Evolutionary conservation across 352 stramenopile species (phyloP), one percentile per base, ranked within the genome.

Genomic region (Globisporangium viniferum): DNA sequence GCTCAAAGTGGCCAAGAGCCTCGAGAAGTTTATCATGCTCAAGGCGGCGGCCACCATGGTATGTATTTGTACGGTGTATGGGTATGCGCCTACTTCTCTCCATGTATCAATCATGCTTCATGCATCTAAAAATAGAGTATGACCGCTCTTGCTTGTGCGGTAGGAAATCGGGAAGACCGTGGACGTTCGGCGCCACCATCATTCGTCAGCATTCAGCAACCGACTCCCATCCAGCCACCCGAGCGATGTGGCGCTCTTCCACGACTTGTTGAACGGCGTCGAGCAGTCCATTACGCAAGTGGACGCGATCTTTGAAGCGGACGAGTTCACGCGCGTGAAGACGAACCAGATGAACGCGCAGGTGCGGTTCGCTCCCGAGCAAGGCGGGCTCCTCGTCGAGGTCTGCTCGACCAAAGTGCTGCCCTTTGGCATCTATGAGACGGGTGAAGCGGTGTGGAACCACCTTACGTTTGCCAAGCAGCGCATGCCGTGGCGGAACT

Each of bases 1-100:
- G 67, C 72, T 86, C 60, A 79, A 84, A 55, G 59, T 83, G 31
- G 70, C 74, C n/a, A 74, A 77, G 69, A 78, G 73, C 62, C 77
- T 88, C 55, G 78, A 81, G 65, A 60, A 41, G 5, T 64, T 55
- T 8, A 18, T 55, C 5, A 5, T 31, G 48, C 48, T 55, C 48
- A 55, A 55, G 48, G 20, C 48, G 20, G 48, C 48, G 5, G 48
- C 48, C 48, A 29, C 48, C 1, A 55, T 31, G 48, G 48, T 55
- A 31, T 29, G 22, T 33, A 33, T 5, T 33, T 33, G 29, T 15
- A 24, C 15, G 24, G 24, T 84, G 2, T 15, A 41, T 41, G 35
- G 33, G 3, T 36, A 7, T 36, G 7, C 33, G 33, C 33, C 14
- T 12, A 4, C 7, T 15, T 18, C 29, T 4, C n/a, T 36, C 33